Conservation (phyloP, 306 rosid species). For the Trifolium pratense region DNA sequence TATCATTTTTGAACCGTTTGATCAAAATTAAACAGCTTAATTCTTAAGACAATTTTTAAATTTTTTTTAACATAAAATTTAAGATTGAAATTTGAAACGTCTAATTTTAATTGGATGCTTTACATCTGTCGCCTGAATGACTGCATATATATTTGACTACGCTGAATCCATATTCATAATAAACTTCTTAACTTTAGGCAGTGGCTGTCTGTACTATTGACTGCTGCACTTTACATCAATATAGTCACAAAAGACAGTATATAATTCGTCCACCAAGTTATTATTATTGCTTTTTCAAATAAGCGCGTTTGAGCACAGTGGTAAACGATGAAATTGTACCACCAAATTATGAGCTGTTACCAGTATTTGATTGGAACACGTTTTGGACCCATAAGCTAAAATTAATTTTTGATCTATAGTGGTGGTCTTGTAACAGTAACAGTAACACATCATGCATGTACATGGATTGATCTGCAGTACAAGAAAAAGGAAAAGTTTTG, state of each 20-base stretch:
- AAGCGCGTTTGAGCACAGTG: neutral
- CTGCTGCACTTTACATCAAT: neutral
- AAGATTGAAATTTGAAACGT: no score
- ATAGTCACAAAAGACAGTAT: neutral
- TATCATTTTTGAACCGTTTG: no score
- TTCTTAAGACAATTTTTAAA: no score
- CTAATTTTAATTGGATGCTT: no score
- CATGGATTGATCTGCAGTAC: neutral
- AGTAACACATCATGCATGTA: neutral
- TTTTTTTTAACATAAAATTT: no score
- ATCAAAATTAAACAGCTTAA: no score
- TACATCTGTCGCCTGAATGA: no score
- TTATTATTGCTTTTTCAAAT: neutral
- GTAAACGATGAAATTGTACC: neutral
- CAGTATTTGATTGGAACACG: neutral
- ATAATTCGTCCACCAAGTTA: neutral
- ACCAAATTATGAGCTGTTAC: neutral
- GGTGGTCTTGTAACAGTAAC: neutral
- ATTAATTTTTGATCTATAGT: neutral
- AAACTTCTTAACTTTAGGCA: neutral
- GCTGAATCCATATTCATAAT: no score
- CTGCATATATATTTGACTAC: no score
- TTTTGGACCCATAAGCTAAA: constrained; percentile 7
- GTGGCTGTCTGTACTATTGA: neutral
- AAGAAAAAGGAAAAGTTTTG: neutral